phyloP scores from a whole-genome alignment of 345 rosid species.

The Mercurialis annua region DNA sequence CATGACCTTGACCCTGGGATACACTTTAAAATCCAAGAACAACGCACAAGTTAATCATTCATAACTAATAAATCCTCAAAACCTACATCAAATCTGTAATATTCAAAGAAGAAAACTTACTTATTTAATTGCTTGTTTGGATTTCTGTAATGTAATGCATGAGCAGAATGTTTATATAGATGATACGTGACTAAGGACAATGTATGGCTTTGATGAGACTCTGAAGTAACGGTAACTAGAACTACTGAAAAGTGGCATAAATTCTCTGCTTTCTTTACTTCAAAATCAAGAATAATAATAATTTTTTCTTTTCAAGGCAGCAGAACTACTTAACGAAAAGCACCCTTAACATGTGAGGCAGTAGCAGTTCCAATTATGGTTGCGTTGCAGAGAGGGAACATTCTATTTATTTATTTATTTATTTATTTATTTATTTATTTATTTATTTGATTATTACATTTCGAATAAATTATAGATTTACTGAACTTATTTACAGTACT shows the following conservation, averaged over 20 bases:
- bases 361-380: neutral
- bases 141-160: constrained; percentile 8
- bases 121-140: neutral
- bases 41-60: neutral
- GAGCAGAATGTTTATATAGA: too few relatives aligned
- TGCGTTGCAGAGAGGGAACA: constrained; percentile 13
- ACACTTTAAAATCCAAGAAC: constrained; percentile 28
- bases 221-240: constrained; percentile 15
- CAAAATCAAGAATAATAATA: constrained; percentile 18
- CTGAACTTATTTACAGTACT: too few relatives aligned
- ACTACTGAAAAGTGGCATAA: constrained; percentile 4
- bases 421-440: too few relatives aligned
- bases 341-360: neutral
- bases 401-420: too few relatives aligned
- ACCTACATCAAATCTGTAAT: too few relatives aligned
- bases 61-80: neutral
- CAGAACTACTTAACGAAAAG: neutral
- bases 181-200: neutral
- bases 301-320: neutral
- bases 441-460: too few relatives aligned
- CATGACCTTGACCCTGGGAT: constrained; percentile 31
- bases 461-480: too few relatives aligned
- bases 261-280: constrained; percentile 26
- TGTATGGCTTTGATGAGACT: neutral
- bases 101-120: constrained; percentile 1